A percentile compares a stretch with the other conserved stretches of the same genome.
Evolutionary conservation across 2,329 filamentous ascomycete species (phyloP).

Genomic region (Didymella lethalis): DNA sequence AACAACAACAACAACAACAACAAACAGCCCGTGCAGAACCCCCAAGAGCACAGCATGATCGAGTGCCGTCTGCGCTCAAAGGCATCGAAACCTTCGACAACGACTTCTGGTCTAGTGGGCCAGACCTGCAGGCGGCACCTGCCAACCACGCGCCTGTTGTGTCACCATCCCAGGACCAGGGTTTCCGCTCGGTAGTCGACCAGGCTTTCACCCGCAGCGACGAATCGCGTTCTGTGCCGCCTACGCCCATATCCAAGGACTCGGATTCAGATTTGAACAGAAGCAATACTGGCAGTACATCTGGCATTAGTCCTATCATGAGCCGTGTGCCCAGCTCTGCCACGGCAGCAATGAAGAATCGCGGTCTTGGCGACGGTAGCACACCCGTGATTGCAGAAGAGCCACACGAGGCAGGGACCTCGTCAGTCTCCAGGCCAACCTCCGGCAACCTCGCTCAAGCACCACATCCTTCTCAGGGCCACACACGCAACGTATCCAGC

Average conservation of each 20-base stretch:
- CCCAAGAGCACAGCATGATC: slow-evolving; percentile 21
- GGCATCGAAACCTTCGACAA: slow-evolving; percentile 37
- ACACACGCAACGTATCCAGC: slow-evolving; percentile 52
- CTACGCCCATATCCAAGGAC: slow-evolving; percentile 59
- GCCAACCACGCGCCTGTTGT: slow-evolving; percentile 23
- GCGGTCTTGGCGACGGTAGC: slow-evolving; percentile 50
- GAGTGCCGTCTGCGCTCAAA: slow-evolving; percentile 27
- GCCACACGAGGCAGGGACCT: slow-evolving; percentile 49
- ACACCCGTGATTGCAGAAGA: slow-evolving; percentile 67
- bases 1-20: slow-evolving; percentile 22
- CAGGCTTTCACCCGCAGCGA: slow-evolving; percentile 70
- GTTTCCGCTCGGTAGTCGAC: slow-evolving; percentile 62
- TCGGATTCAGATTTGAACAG: slow-evolving; percentile 58
- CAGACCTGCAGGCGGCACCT: slow-evolving; percentile 22
- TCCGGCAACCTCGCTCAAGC: slow-evolving; percentile 34
- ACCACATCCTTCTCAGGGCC: slow-evolving; percentile 46
- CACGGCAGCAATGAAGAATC: slow-evolving; percentile 47
- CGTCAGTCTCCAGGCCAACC: slow-evolving; percentile 47
- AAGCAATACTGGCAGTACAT: slow-evolving; percentile 69
- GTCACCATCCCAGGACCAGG: slow-evolving; percentile 36
- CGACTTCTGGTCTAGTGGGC: slow-evolving; percentile 38
- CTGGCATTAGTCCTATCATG: slow-evolving; percentile 72
- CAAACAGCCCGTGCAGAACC: slow-evolving; percentile 10
- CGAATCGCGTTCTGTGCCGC: slow-evolving; percentile 61
- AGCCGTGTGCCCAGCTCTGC: slow-evolving; percentile 60